A percentile compares a stretch with the other conserved stretches of the same genome.
Conservation (phyloP, 768 basidiomycete genomes). For the Tephrocybe sp. region DNA sequence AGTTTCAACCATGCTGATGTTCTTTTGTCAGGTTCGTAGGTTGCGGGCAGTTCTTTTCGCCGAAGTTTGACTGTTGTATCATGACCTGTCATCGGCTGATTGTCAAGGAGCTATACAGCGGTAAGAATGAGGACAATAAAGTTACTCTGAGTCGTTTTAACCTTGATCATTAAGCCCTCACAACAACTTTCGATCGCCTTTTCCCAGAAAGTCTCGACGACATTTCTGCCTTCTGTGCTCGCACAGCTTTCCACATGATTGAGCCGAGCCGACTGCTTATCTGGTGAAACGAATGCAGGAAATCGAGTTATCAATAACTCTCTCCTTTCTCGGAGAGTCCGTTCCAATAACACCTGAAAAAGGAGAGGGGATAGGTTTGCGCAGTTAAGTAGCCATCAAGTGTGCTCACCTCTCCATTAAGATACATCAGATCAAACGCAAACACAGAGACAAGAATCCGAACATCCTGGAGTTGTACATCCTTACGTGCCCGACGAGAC, state of each 20-base stretch:
- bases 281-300: slow-evolving; percentile 46
- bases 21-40: slow-evolving; percentile 89
- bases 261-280: slow-evolving; percentile 56
- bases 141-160: slow-evolving; percentile 20
- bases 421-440: slow-evolving; percentile 87
- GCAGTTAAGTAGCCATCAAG: slow-evolving; percentile 4
- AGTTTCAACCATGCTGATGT: slow-evolving; percentile 88
- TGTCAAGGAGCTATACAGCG: slow-evolving; percentile 62
- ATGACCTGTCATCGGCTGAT: slow-evolving; percentile 32
- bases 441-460: slow-evolving; percentile 81
- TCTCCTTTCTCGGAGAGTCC: slow-evolving; percentile 72
- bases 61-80: slow-evolving; percentile 35
- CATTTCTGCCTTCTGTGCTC: slow-evolving; percentile 59
- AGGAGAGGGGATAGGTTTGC: slow-evolving; percentile 2
- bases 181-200: slow-evolving; percentile 73
- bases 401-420: slow-evolving; percentile 70
- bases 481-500: slow-evolving; percentile 81
- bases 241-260: slow-evolving; percentile 74
- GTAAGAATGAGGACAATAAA: background rate
- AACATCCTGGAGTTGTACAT: slow-evolving; percentile 74
- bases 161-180: slow-evolving; percentile 96
- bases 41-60: slow-evolving; percentile 74
- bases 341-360: slow-evolving; percentile 62
- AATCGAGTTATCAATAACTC: slow-evolving; percentile 64
- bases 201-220: slow-evolving; percentile 75